Conservation (phyloP, 176 grass and related monocot genomes). For the Cenchrus americanus region DNA sequence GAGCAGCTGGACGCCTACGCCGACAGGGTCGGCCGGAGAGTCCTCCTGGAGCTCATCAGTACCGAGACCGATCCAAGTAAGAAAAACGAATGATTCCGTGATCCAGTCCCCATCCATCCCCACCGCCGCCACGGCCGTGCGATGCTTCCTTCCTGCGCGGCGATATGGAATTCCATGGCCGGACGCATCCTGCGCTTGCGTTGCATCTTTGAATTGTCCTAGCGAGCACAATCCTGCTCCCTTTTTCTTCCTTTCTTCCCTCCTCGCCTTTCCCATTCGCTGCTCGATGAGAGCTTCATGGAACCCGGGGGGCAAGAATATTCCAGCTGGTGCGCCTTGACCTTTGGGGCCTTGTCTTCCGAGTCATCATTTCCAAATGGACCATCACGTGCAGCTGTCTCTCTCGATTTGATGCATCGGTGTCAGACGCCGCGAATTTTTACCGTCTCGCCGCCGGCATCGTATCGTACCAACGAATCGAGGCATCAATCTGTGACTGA, state of each 20-base stretch:
- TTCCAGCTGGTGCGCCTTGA: conserved; percentile 52
- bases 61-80: conserved; percentile 80
- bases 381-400: conserved; percentile 14
- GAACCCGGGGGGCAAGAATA: conserved; percentile 42
- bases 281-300: not conserved
- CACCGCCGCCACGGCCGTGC: not conserved
- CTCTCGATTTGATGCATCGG: conserved; percentile 19
- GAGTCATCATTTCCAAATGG: conserved; percentile 41
- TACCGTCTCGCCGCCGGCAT: not conserved
- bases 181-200: not conserved
- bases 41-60: conserved; percentile 77
- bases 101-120: not conserved
- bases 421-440: not conserved
- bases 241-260: not conserved
- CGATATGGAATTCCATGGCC: conserved; percentile 27
- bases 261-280: not conserved
- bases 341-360: not conserved
- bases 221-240: not conserved
- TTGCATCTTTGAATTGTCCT: conserved; percentile 32
- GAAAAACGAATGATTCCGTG: not conserved
- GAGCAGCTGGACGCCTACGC: conserved; percentile 75
- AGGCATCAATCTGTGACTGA: not conserved
- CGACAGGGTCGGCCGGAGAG: conserved; percentile 61
- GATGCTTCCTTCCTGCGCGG: not conserved
- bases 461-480: not conserved